Percentiles rank a stretch among this genome's conserved stretches.
phyloP scores from a whole-genome alignment of 495 filamentous ascomycete genomes.

The Podospora pseudocomata region DNA sequence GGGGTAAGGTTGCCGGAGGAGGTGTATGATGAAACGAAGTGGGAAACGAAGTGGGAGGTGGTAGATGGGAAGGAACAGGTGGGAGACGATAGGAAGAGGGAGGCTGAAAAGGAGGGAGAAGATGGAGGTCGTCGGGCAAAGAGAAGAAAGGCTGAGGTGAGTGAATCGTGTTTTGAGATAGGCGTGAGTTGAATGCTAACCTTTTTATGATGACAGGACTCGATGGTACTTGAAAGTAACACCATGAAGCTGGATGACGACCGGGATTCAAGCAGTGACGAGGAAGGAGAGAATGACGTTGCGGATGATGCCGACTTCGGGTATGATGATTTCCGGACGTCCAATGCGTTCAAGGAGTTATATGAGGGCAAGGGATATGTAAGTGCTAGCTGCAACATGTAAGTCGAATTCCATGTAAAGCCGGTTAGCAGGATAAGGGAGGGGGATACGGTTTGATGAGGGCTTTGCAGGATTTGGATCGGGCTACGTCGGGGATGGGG shows the following conservation, averaged over 20 bases:
- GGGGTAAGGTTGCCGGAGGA: background rate
- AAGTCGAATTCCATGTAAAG: too few relatives aligned
- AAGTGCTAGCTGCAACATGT: too few relatives aligned
- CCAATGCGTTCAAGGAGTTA: background rate
- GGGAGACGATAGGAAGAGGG: background rate
- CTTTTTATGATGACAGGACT: background rate
- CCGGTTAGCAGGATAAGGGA: too few relatives aligned
- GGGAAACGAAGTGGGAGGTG: background rate
- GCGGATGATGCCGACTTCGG: background rate
- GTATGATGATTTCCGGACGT: background rate
- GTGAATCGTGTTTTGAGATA: background rate
- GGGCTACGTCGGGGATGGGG: too few relatives aligned
- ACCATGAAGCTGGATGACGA: background rate
- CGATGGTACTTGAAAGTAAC: background rate
- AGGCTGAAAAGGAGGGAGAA: background rate
- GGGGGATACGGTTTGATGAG: too few relatives aligned
- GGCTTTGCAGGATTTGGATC: too few relatives aligned
- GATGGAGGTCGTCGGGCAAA: background rate
- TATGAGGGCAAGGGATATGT: background rate
- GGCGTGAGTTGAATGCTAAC: background rate
- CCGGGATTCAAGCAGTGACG: background rate
- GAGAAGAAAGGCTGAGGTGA: background rate
- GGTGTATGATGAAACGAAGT: background rate
- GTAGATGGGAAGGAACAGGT: background rate
- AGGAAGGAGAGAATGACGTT: background rate